Percentiles rank a stretch among this genome's conserved stretches.
Conservation (phyloP, 2,329 filamentous ascomycete genomes). For the Catunica adiposa region DNA sequence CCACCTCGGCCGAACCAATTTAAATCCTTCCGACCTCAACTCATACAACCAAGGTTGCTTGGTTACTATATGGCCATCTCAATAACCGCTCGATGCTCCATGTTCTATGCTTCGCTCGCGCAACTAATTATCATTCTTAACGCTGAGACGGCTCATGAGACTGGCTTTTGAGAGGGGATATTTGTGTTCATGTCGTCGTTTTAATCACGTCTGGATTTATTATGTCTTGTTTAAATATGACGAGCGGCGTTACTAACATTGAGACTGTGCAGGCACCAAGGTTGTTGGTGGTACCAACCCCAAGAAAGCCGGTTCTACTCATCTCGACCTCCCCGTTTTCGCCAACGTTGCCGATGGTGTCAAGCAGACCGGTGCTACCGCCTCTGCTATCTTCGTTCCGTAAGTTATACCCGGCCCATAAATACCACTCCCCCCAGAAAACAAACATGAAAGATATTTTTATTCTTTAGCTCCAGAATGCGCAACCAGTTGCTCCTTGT, state of each 20-base stretch:
- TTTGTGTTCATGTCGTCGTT: background rate
- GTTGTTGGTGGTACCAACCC: conserved; percentile 97
- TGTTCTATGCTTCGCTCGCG: too few relatives aligned
- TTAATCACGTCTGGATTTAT: background rate
- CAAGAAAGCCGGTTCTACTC: conserved; percentile 86
- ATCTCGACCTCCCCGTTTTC: conserved; percentile 88
- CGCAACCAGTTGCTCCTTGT: background rate
- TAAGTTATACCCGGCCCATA: conserved; percentile 39
- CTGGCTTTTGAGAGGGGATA: background rate
- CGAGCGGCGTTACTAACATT: background rate
- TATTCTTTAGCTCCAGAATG: background rate
- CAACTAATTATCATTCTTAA: background rate
- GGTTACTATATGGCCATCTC: background rate
- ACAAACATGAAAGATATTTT: too few relatives aligned
- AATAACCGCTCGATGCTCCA: background rate
- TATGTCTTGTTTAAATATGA: background rate
- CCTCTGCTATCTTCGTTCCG: conserved; percentile 93
- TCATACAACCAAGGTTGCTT: background rate
- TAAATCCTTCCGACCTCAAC: background rate
- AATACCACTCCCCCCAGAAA: too few relatives aligned
- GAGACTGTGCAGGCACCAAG: conserved; percentile 56
- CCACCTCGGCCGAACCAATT: conserved; percentile 7
- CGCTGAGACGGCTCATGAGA: too few relatives aligned
- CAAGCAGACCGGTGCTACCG: conserved; percentile 76
- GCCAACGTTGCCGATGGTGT: conserved; percentile 74